Conservation (phyloP, 192 early-diverging fungal genomes). For the Nowakowskiella sp. region DNA sequence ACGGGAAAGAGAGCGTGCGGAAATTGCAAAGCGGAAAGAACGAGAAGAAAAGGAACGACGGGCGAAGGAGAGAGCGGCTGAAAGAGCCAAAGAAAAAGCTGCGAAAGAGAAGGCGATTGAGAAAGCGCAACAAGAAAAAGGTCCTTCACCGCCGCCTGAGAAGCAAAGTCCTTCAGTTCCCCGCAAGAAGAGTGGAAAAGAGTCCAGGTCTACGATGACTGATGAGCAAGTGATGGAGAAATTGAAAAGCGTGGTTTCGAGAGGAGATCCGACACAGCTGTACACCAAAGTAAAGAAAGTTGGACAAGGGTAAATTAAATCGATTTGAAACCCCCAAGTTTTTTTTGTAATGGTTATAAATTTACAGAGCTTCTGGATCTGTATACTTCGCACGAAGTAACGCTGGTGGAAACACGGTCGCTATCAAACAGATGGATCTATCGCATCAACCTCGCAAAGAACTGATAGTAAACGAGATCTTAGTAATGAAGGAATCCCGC, state of each 20-base stretch:
- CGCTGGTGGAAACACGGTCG: conserved; percentile 34
- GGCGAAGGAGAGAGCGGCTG: too few species aligned
- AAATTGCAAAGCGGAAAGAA: conserved; percentile 5
- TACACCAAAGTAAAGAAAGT: conserved; percentile 95
- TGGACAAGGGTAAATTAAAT: conserved; percentile 79
- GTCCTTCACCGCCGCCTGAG: too few species aligned
- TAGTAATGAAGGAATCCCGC: conserved; percentile 75
- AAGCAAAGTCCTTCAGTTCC: too few species aligned
- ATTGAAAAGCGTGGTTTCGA: conserved; percentile 81
- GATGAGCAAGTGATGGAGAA: conserved; percentile 94
- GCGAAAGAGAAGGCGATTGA: conserved; percentile 19
- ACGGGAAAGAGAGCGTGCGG: conserved; percentile 12
- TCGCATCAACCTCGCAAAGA: conserved; percentile 50
- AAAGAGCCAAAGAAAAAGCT: too few species aligned
- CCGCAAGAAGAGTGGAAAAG: conserved; percentile 41
- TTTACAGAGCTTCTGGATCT: conserved; percentile 88
- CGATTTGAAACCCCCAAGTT: too few species aligned
- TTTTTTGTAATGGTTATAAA: too few species aligned
- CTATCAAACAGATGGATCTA: conserved; percentile 61
- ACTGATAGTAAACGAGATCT: conserved; percentile 66
- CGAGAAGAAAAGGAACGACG: conserved; percentile 8
- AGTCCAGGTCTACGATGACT: conserved; percentile 77
- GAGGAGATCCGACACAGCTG: conserved; percentile 79
- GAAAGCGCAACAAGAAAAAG: too few species aligned
- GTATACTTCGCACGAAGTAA: conserved; percentile 85